Evolutionary conservation across 805 yeast genomes (phyloP).

Genomic region (Spathaspora passalidarum): DNA sequence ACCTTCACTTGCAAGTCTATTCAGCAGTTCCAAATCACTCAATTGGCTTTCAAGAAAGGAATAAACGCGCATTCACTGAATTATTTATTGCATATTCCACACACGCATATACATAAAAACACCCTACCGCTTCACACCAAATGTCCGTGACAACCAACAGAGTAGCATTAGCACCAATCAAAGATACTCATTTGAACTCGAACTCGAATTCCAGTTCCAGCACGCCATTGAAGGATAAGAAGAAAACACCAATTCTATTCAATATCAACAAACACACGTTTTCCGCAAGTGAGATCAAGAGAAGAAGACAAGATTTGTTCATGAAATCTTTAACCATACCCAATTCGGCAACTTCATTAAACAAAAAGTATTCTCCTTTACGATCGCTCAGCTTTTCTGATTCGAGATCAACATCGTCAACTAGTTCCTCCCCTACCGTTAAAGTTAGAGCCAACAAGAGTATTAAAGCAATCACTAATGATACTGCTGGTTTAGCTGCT

Average conservation of each 20-base stretch:
- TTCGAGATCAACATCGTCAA: slow-evolving; percentile 17
- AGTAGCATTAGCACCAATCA: slow-evolving; percentile 37
- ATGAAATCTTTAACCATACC: slow-evolving; percentile 8
- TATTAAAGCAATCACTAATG: slow-evolving; percentile 14
- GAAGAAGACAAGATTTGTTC: slow-evolving; percentile 7
- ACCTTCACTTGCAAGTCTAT: background rate
- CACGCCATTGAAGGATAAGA: slow-evolving; percentile 7
- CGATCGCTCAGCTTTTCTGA: slow-evolving; percentile 23
- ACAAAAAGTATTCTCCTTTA: slow-evolving; percentile 5
- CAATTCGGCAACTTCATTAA: slow-evolving; percentile 5
- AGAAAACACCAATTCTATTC: slow-evolving; percentile 1
- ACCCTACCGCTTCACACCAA: background rate
- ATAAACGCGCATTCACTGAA: background rate
- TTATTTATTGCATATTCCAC: background rate
- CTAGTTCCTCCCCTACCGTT: slow-evolving; percentile 2
- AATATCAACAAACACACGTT: background rate
- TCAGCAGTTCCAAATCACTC: background rate
- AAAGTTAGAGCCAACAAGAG: background rate
- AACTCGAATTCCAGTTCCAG: slow-evolving; percentile 1
- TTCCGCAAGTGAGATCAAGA: slow-evolving; percentile 1
- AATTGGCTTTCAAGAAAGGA: background rate
- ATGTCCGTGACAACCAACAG: slow-evolving; percentile 22
- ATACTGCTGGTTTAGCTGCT: slow-evolving; percentile 39
- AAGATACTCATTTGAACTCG: slow-evolving; percentile 25
- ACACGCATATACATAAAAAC: background rate